Conservation (phyloP, 306 rosid species). For the Arachis stenosperma region DNA sequence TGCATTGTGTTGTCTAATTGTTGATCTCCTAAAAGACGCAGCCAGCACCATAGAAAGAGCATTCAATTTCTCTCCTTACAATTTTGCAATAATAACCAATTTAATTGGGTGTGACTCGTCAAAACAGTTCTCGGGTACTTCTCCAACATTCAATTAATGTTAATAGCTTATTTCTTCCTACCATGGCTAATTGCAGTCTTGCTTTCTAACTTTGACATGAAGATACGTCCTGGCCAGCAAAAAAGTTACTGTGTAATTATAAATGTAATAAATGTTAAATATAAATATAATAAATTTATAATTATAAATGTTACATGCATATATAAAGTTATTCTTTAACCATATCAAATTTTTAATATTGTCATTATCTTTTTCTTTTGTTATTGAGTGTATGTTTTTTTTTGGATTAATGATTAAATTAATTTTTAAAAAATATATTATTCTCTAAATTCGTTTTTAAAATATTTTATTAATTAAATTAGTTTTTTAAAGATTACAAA, state of each 20-base stretch:
- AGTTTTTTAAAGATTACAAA: too few relatives aligned
- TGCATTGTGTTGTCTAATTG: conserved; percentile 12
- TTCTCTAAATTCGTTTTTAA: too few relatives aligned
- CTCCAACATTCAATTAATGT: conserved; percentile 40
- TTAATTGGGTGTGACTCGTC: conserved; percentile 43
- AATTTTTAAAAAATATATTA: too few relatives aligned
- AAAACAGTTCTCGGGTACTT: conserved; percentile 14
- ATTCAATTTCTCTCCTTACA: conserved; percentile 28
- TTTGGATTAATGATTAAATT: too few relatives aligned
- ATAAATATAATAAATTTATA: too few relatives aligned
- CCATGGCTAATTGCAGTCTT: conserved; percentile 33
- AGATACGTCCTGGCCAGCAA: background rate
- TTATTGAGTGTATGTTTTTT: too few relatives aligned
- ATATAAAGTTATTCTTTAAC: too few relatives aligned
- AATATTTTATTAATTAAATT: too few relatives aligned
- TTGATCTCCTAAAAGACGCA: conserved; percentile 16
- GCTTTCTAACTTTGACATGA: conserved; percentile 24
- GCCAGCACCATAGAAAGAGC: background rate
- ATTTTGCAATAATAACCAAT: conserved; percentile 5
- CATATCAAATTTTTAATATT: too few relatives aligned
- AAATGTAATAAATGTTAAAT: too few relatives aligned
- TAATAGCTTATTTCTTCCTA: conserved; percentile 39
- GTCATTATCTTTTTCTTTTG: too few relatives aligned
- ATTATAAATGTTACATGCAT: too few relatives aligned
- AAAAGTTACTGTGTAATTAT: background rate